phyloP scores from a whole-genome alignment of 371 early-diverging fungal genomes.

The Mucor racemosus region DNA sequence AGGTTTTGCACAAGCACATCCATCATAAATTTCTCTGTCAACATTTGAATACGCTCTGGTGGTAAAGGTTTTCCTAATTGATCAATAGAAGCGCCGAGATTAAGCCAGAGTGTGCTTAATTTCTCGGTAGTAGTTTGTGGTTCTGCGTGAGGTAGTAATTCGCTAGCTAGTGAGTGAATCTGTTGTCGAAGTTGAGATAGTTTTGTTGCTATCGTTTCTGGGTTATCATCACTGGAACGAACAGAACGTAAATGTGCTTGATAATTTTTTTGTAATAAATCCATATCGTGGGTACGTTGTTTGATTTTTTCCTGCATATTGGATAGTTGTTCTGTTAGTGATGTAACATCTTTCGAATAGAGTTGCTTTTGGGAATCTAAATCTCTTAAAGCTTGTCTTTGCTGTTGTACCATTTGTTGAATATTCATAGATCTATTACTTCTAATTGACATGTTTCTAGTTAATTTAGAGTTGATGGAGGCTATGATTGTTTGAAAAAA shows the following conservation, averaged over 20 bases:
- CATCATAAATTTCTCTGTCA: constrained; percentile 59
- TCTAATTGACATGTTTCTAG: constrained; percentile 13
- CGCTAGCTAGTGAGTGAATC: constrained; percentile 34
- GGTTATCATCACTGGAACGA: constrained; percentile 46
- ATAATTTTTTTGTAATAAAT: constrained; percentile 34
- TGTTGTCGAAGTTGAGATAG: constrained; percentile 25
- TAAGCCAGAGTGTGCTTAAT: constrained; percentile 47
- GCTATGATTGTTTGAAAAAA: background rate
- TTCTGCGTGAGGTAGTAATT: constrained; percentile 33
- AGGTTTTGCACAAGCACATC: constrained; percentile 52
- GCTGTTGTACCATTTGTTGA: constrained; percentile 27
- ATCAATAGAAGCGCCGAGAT: constrained; percentile 36
- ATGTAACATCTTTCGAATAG: constrained; percentile 19
- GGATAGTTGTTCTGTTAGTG: constrained; percentile 24
- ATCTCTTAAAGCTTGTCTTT: constrained; percentile 28
- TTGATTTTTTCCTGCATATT: constrained; percentile 26
- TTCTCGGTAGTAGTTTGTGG: constrained; percentile 28
- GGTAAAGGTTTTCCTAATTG: constrained; percentile 39
- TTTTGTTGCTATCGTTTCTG: constrained; percentile 28
- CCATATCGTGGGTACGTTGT: constrained; percentile 28
- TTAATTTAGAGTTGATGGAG: constrained; percentile 12
- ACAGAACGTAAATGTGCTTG: constrained; percentile 35
- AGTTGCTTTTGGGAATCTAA: constrained; percentile 28
- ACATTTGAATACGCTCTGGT: constrained; percentile 28
- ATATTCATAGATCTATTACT: constrained; percentile 13